Percentiles rank a stretch among this genome's conserved stretches.
Conservation (phyloP, 1,139 yeast genomes). For the Candida pseudoviswanathii region DNA sequence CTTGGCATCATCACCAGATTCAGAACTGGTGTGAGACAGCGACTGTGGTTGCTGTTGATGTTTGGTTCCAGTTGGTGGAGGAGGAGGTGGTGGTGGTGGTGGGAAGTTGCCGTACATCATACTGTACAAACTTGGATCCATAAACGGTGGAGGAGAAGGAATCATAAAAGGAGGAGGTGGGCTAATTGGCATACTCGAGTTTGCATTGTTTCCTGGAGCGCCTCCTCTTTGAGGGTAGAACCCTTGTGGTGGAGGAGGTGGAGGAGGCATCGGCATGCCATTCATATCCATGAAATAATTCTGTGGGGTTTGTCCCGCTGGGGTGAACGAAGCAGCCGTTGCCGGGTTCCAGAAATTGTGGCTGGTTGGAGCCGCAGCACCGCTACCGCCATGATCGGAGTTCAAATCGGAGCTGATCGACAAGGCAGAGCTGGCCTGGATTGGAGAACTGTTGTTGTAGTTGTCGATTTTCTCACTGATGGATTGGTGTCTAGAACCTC, state of each 20-base stretch:
- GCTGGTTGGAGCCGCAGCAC: conserved; percentile 7
- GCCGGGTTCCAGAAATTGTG: conserved; percentile 70
- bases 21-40: conserved; percentile 11
- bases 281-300: conserved; percentile 31
- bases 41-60: conserved; percentile 1
- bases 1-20: conserved; percentile 6
- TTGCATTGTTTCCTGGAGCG: background rate
- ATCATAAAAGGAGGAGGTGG: conserved; percentile 47
- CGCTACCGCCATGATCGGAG: conserved; percentile 15
- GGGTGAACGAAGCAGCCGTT: conserved; percentile 59
- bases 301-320: conserved; percentile 25
- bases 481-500: conserved; percentile 55
- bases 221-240: conserved; percentile 1
- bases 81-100: conserved; percentile 10
- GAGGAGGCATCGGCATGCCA: conserved; percentile 15
- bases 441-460: conserved; percentile 55
- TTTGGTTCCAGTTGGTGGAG: conserved; percentile 8
- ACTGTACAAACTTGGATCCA: conserved; percentile 40
- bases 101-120: conserved; percentile 27
- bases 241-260: conserved; percentile 13
- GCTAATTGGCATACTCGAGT: conserved; percentile 25
- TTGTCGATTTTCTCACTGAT: conserved; percentile 67
- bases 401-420: conserved; percentile 34
- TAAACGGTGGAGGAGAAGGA: conserved; percentile 38
- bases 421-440: conserved; percentile 46